These are phyloP conservation scores for Henckelia pumila DNA, from an alignment of 257 asterid species.

Conservation along the genomic window DNA sequence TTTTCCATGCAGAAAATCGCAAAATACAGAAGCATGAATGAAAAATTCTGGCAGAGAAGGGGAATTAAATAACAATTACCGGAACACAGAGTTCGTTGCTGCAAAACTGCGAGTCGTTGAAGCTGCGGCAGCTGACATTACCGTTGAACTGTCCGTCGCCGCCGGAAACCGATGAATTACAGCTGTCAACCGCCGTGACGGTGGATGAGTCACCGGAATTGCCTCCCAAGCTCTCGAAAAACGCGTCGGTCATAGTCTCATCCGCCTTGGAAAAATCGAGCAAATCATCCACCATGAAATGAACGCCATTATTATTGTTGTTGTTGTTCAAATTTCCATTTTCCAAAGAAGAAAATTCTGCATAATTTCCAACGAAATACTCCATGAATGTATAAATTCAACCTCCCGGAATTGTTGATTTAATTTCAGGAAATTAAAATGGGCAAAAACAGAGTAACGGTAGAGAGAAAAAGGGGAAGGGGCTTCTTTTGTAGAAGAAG, in stretches of 20 bases:
- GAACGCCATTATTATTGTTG: slow-evolving; percentile 26
- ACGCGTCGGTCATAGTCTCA: slow-evolving; percentile 78
- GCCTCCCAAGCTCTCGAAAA: slow-evolving; percentile 57
- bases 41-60: not conserved
- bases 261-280: slow-evolving; percentile 90
- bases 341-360: slow-evolving; percentile 41
- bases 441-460: slow-evolving; percentile 35
- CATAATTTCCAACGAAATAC: slow-evolving; percentile 40
- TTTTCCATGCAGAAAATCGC: not conserved
- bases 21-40: not conserved
- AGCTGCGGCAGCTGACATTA: slow-evolving; percentile 30
- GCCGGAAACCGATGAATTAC: slow-evolving; percentile 36
- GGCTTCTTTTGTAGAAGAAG: slow-evolving; percentile 20
- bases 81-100: slow-evolving; percentile 48
- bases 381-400: slow-evolving; percentile 36
- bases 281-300: slow-evolving; percentile 82
- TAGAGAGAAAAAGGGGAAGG: slow-evolving; percentile 27
- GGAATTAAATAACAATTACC: slow-evolving; percentile 29
- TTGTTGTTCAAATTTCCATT: slow-evolving; percentile 27
- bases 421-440: not conserved
- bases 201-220: slow-evolving; percentile 59
- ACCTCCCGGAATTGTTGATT: slow-evolving; percentile 19
- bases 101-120: slow-evolving; percentile 43
- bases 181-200: slow-evolving; percentile 33
- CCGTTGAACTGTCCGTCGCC: slow-evolving; percentile 29